Percentiles rank a stretch among this genome's conserved stretches.
phyloP scores from a whole-genome alignment of 768 basidiomycete species.

The Mycena vitilis region DNA sequence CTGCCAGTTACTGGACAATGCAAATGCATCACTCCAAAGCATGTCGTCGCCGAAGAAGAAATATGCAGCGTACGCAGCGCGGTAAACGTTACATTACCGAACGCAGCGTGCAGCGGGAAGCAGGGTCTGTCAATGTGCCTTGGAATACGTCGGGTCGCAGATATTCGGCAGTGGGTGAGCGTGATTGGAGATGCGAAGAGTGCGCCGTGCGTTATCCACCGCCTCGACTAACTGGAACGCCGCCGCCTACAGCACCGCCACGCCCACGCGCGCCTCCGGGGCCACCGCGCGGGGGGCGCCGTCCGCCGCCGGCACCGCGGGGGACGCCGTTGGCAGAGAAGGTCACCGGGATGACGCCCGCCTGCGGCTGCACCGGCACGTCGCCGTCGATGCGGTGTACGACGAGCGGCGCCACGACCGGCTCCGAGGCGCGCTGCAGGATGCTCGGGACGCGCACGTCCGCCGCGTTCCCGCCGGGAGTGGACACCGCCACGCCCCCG shows the following conservation, averaged over 20 bases:
- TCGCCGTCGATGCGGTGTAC: conserved; percentile 33
- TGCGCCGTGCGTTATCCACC: conserved; percentile 7
- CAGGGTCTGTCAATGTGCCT: conserved; percentile 9
- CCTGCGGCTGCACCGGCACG: conserved; percentile 27
- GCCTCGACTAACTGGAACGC: conserved; percentile 23
- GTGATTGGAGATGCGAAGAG: not conserved
- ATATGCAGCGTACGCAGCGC: conserved; percentile 10
- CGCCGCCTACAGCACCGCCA: conserved; percentile 27
- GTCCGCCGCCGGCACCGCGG: conserved; percentile 8
- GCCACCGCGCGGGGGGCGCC: not conserved
- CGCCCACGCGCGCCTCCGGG: conserved; percentile 1
- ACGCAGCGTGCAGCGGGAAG: conserved; percentile 6
- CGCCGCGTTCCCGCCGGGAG: not conserved
- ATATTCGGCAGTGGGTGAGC: conserved; percentile 14
- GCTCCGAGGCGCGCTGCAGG: conserved; percentile 24
- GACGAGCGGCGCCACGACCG: conserved; percentile 23
- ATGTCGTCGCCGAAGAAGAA: conserved; percentile 14
- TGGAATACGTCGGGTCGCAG: conserved; percentile 21
- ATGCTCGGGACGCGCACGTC: conserved; percentile 30
- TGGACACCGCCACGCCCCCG: conserved; percentile 21
- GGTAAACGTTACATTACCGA: not conserved
- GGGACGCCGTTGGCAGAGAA: conserved; percentile 1
- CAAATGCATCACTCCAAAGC: not conserved
- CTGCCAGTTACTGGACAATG: conserved; percentile 19
- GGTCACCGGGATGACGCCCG: conserved; percentile 29